A percentile compares a stretch with the other conserved stretches of the same genome.
phyloP scores from a whole-genome alignment of 108 stramenopile genomes.

The Skeletonema potamos region DNA sequence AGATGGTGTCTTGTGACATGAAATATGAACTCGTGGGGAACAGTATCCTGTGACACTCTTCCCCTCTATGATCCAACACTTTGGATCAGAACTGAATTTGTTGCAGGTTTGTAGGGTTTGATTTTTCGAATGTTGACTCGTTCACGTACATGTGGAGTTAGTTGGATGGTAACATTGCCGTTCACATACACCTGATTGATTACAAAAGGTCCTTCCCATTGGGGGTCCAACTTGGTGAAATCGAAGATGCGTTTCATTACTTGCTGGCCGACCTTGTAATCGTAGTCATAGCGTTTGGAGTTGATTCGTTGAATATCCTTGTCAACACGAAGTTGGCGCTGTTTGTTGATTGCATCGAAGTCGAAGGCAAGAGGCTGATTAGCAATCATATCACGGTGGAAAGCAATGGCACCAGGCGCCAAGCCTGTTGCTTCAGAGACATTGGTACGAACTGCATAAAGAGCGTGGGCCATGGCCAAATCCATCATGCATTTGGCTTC shows the following conservation, averaged over 20 bases:
- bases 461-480: slow-evolving; percentile 17
- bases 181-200: background rate
- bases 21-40: too few species aligned
- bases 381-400: slow-evolving; percentile 48
- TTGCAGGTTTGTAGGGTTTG: too few species aligned
- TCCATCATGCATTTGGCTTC: slow-evolving; percentile 25
- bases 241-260: background rate
- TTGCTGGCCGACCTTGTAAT: background rate
- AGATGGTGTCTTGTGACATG: too few species aligned
- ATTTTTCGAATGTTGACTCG: too few species aligned
- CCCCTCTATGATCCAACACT: too few species aligned
- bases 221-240: background rate
- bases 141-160: too few species aligned
- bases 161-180: background rate
- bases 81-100: too few species aligned
- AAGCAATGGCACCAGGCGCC: slow-evolving; percentile 46
- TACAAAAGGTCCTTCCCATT: background rate
- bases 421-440: slow-evolving; percentile 9
- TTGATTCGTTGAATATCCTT: background rate
- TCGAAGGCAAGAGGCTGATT: slow-evolving; percentile 34
- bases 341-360: background rate
- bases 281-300: background rate
- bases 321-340: background rate
- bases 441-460: slow-evolving; percentile 27
- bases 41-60: too few species aligned